Conservation (phyloP, 176 grass and related monocot species). For the Oryza coarctata region DNA sequence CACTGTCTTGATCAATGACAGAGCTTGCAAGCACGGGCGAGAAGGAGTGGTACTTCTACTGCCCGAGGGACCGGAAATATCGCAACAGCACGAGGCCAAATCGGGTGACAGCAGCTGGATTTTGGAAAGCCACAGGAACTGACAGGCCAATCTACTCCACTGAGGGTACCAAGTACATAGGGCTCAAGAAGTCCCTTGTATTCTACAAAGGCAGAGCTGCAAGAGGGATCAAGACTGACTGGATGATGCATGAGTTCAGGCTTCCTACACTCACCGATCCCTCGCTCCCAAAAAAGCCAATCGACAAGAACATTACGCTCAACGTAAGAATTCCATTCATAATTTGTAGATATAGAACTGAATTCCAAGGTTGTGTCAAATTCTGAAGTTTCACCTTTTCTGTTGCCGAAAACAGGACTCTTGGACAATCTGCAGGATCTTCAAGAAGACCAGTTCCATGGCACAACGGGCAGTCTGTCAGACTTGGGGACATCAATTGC, state of each 20-base stretch:
- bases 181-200: conserved; percentile 96
- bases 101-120: conserved; percentile 80
- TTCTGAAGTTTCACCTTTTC: conserved; percentile 16
- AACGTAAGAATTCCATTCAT: conserved; percentile 55
- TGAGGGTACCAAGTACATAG: conserved; percentile 80
- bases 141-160: conserved; percentile 95
- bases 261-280: conserved; percentile 72
- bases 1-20: conserved; percentile 28
- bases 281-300: conserved; percentile 53
- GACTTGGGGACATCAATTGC: conserved; percentile 50
- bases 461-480: conserved; percentile 71
- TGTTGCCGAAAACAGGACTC: conserved; percentile 62
- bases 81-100: conserved; percentile 88
- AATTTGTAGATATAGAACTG: not conserved
- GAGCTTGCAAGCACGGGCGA: conserved; percentile 91
- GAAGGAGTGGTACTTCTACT: conserved; percentile 99
- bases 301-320: conserved; percentile 81
- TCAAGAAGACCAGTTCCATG: conserved; percentile 88
- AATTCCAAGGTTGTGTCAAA: conserved; percentile 14
- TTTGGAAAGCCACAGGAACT: conserved; percentile 99
- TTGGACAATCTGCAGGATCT: conserved; percentile 95
- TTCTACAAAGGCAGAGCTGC: conserved; percentile 97
- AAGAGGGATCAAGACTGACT: conserved; percentile 90
- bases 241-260: conserved; percentile 99
- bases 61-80: conserved; percentile 89